A percentile compares a stretch with the other conserved stretches of the same genome.
Conservation (phyloP, 75 land plant species). For the Selaginella moellendorffii region DNA sequence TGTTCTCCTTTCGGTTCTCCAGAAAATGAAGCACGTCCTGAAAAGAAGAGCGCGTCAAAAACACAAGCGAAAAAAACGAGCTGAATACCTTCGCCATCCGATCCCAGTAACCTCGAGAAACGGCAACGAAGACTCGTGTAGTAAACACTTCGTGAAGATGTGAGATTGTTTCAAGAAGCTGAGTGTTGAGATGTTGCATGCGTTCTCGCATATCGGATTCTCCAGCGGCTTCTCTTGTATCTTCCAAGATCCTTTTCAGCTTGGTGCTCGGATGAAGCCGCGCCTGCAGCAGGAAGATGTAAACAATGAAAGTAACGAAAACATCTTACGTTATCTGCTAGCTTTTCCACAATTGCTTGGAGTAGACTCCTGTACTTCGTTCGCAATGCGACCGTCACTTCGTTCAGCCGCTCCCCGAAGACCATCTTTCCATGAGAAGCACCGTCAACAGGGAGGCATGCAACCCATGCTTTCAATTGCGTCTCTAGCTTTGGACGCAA, state of each 20-base stretch:
- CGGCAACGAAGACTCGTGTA: constrained; percentile 58
- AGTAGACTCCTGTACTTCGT: constrained; percentile 75
- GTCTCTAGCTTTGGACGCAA: constrained; percentile 64
- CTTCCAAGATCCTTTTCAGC: constrained; percentile 65
- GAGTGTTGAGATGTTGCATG: constrained; percentile 74
- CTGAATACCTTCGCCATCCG: constrained; percentile 88
- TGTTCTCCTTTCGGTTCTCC: constrained; percentile 70
- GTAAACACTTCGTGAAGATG: constrained; percentile 74
- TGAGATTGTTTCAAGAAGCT: constrained; percentile 49
- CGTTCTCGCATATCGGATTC: no score
- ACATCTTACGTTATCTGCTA: constrained; percentile 58
- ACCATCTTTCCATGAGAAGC: no score
- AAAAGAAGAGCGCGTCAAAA: no score
- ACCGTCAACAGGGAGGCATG: constrained; percentile 37
- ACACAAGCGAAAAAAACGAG: no score
- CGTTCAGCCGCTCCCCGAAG: constrained; percentile 82
- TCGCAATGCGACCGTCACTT: constrained; percentile 54
- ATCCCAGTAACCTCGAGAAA: constrained; percentile 85
- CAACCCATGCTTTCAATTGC: constrained; percentile 67
- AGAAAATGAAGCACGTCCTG: constrained; percentile 80
- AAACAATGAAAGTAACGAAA: neutral
- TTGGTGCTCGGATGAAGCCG: constrained; percentile 51
- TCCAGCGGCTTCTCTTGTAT: constrained; percentile 74
- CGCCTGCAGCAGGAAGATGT: constrained; percentile 28
- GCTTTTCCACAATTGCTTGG: constrained; percentile 73